Base-by-base conservation (phyloP, 2,329 filamentous ascomycete genomes). In the Rutstroemia sp. region DNA sequence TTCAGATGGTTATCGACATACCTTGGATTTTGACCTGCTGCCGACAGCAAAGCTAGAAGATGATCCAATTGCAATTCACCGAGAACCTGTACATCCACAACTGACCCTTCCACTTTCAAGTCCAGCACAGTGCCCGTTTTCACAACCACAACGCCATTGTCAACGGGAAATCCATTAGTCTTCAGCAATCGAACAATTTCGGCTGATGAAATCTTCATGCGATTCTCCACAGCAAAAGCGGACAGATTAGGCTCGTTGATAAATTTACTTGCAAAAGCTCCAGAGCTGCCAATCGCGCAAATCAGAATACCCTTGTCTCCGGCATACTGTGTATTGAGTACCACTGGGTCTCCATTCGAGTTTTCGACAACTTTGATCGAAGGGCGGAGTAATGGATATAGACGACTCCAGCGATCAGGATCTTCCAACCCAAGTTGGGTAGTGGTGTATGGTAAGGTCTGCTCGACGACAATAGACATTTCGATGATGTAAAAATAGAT, bases 311-410 rank as follows among this genome's bases (percentile, higher is more conserved):
- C 49, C 39, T 57, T 54, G 38, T 47, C 54, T 21, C 56, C 51
- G 4, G 57, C 17, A 44, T 60, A 47, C 25, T 54, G 55, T 17
- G 56, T 61, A 48, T 66, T 60, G 19, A 65, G 47, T 1, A 63
- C 52, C 2, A 66, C 45, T 16, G 57, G 36, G 21, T 58, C 51
- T 2, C 57, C 58, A 47, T 42, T 56, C 16, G 51, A 30, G 8
- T 45, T 57, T 10, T 60, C 49, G 23, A 64, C 46, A 4, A 46
- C 48, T 52, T 56, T 64, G 54, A 59, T 54, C 7, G 63, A 61
- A 38, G 64, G 64, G 14, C 62, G 57, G 46, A 66, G 64, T n/a
- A 66, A 56, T n/a, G 61, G 60, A 56, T 64, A 61, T 8, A 66
- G 57, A 7, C 62, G 55, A 47, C 39, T 59, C 64, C 64, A 66